Conservation (phyloP, 495 filamentous ascomycete species). For the Aspergillus coremiiformis region DNA sequence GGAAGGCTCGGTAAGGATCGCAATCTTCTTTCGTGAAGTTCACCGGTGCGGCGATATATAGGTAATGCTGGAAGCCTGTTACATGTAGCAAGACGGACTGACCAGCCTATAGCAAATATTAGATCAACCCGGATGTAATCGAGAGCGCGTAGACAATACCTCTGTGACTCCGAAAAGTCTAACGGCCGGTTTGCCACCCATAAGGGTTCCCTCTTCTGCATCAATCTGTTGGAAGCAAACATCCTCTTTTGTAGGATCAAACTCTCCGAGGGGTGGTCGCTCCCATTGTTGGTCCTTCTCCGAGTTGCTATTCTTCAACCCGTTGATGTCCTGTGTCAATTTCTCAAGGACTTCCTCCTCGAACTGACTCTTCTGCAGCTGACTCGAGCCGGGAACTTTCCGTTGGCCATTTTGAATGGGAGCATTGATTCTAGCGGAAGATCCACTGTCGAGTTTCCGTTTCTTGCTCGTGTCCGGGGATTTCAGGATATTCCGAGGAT, state of each 20-base stretch:
- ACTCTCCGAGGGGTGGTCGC: conserved; percentile 65
- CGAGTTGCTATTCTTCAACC: conserved; percentile 72
- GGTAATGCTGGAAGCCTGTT: conserved; percentile 90
- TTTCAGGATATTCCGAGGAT: conserved; percentile 36
- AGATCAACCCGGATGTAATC: conserved; percentile 1
- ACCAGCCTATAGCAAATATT: conserved; percentile 46
- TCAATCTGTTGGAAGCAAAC: conserved; percentile 95
- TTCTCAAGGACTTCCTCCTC: conserved; percentile 92
- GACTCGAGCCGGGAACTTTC: conserved; percentile 63
- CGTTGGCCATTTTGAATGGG: conserved; percentile 48
- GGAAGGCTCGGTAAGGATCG: conserved; percentile 61
- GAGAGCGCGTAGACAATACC: conserved; percentile 31
- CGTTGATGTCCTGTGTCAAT: conserved; percentile 83
- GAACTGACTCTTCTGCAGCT: conserved; percentile 79
- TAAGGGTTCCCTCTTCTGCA: conserved; percentile 74
- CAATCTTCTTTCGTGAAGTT: conserved; percentile 72
- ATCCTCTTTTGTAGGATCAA: conserved; percentile 61
- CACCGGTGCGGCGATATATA: conserved; percentile 85
- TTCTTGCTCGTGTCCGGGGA: conserved; percentile 61
- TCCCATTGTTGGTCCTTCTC: conserved; percentile 95
- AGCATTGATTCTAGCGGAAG: conserved; percentile 48
- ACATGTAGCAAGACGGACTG: conserved; percentile 95
- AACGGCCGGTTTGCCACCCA: conserved; percentile 64
- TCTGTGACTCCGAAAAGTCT: conserved; percentile 98
- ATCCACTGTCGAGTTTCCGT: conserved; percentile 59